Evolutionary conservation across 805 yeast genomes (phyloP).

Genomic region (Candida methanosorbosa): DNA sequence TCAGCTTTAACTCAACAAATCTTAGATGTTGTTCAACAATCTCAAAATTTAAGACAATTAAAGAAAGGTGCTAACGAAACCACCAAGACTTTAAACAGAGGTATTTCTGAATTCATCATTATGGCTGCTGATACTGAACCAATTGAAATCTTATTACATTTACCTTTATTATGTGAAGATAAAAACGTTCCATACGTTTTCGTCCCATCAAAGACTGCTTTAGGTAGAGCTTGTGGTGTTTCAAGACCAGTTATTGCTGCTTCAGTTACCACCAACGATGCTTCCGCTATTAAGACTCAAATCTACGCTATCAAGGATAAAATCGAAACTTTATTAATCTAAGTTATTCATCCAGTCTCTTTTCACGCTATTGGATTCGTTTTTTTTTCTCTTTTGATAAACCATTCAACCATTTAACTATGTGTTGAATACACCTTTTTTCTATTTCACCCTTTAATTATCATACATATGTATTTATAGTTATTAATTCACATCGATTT

Average conservation of each 20-base stretch:
- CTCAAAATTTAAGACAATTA: slow-evolving; percentile 95
- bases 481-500: too few relatives aligned
- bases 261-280: slow-evolving; percentile 95
- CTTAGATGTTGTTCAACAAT: slow-evolving; percentile 95
- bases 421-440: too few relatives aligned
- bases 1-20: slow-evolving; percentile 93
- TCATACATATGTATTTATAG: too few relatives aligned
- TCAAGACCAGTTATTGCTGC: slow-evolving; percentile 99
- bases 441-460: too few relatives aligned
- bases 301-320: slow-evolving; percentile 97
- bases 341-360: slow-evolving; percentile 13
- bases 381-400: too few relatives aligned
- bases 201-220: slow-evolving; percentile 96
- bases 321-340: slow-evolving; percentile 95
- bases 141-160: slow-evolving; percentile 93
- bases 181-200: slow-evolving; percentile 99
- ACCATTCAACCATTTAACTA: too few relatives aligned
- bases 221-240: slow-evolving; percentile 99
- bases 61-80: slow-evolving; percentile 99
- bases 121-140: slow-evolving; percentile 99
- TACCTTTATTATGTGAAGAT: slow-evolving; percentile 97
- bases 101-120: slow-evolving; percentile 97
- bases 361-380: too few relatives aligned
- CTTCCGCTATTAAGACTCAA: slow-evolving; percentile 95
- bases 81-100: slow-evolving; percentile 98